Evolutionary conservation across 305 asterid genomes (phyloP), one percentile per base, ranked within the genome.

Genomic region (Caryopteris hybrid): DNA sequence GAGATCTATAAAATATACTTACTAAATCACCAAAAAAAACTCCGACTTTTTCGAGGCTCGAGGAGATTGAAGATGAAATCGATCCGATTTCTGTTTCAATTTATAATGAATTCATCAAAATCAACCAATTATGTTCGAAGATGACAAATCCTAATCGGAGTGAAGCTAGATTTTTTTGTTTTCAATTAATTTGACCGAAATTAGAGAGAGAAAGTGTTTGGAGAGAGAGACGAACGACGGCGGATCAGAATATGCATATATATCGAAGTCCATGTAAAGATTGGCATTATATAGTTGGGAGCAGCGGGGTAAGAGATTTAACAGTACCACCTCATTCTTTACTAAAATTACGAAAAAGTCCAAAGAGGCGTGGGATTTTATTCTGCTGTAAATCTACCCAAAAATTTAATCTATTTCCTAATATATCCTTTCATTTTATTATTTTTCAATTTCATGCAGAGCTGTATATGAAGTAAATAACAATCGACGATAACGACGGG

Each of bases 1-100:
- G 62, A 80, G 83, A 83, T 83, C 87, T 77, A 78, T 47, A 54
- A 72, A 43, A 12, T 21, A 38, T 66, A 83, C 85, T 81, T 70
- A 12, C 51, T 53, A 74, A 67, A 65, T 41, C 73, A 54, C 68
- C 69, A 29, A 64, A 72, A 54, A 16, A 8, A 46, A 65, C 34
- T 55, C 39, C 77, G 69, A 72, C 57, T 18, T 36, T 41, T 34
- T 46, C 74, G 73, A 68, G 62, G 66, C 70, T 17, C 20, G 17
- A 38, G 43, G 53, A 59, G 69, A 57, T 54, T 53, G 66, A 34
- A 68, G 63, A 43, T 55, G 66, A 61, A 72, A 61, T 66, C 82
- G 80, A 80, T 75, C 79, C 75, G 76, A 56, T 73, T 53, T 31
- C 70, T 29, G 67, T 54, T 63, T 34, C 79, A 43, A 62, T 66